Evolutionary conservation across 2,329 filamentous ascomycete genomes (phyloP), one percentile per base, ranked within the genome.

Genomic region (Xylariales sp.): DNA sequence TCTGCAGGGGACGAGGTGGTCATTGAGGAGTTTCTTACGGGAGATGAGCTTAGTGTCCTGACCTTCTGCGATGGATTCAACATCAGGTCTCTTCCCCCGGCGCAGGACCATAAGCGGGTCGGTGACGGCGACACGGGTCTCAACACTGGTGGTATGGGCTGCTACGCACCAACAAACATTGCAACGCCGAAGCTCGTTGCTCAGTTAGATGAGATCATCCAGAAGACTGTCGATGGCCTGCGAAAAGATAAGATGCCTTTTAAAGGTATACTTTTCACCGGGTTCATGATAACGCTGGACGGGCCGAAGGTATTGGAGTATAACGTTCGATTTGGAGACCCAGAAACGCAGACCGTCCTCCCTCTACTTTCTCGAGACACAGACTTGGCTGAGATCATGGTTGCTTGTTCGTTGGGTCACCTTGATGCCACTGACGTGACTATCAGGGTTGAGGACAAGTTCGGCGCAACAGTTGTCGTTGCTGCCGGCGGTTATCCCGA

Each of bases 91-190:
- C 73, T 97, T 8, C 91, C 91, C 4, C 84, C 93, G 1, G 91
- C 91, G 2, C 93, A 98, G 64, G 93, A 97, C 62, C 93, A 98
- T 72, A 97, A 98, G 76, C 80, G 89, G 47, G 89, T 94, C 50
- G 86, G 86, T 40, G 93, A 98, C 56, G 88, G 86, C 41, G 91
- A 97, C 59, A 75, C 79, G 37, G 93, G 93, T 2, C 87, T 89
- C 27, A 97, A 97, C 68, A 97, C 93, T 2, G 93, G 91, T 45
- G 93, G 93, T 29, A 97, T 97, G 93, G 93, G 93, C 38, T 95
- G 89, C 60, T 97, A 97, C 64, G 89, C 90, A 12, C 87, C 87
- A n/a, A 94, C 90, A 2, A 85, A 80, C 49, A 83, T 90, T 54
- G 82, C 84, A 21, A 85, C 84, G 0, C 77, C 81, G 38, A 79